phyloP scores from a whole-genome alignment of 1,139 yeast genomes.

The Williopsis jadinii region DNA sequence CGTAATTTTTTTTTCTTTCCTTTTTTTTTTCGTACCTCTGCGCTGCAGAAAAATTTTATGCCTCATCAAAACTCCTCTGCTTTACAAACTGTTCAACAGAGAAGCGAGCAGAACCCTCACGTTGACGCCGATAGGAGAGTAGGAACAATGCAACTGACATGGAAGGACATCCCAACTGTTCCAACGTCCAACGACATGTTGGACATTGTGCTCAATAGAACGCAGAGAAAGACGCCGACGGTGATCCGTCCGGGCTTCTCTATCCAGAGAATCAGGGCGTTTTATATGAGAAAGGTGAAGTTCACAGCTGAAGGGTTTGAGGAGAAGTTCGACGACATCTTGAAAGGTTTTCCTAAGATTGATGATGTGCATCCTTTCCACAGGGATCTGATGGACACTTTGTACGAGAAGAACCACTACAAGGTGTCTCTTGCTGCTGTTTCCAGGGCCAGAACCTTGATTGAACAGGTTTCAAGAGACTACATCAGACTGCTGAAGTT shows the following conservation, averaged over 20 bases:
- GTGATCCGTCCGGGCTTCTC: constrained; percentile 96
- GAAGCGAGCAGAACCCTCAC: no score
- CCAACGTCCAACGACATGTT: constrained; percentile 87
- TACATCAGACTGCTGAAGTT: constrained; percentile 88
- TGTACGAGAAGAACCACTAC: constrained; percentile 96
- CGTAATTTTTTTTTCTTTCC: neutral
- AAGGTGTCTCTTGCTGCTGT: constrained; percentile 95
- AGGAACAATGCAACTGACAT: constrained; percentile 76
- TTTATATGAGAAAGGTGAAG: constrained; percentile 95
- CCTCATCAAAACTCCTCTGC: no score
- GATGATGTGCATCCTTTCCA: constrained; percentile 98
- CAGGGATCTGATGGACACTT: constrained; percentile 93
- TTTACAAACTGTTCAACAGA: no score
- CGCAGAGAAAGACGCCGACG: constrained; percentile 98
- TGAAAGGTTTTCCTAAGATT: constrained; percentile 89
- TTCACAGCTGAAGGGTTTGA: constrained; percentile 93
- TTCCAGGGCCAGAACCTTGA: constrained; percentile 86
- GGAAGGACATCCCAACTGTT: constrained; percentile 97
- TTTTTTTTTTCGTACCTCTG: constrained; percentile 2
- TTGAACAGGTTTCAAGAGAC: constrained; percentile 95
- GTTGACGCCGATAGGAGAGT: no score
- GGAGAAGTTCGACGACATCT: constrained; percentile 81
- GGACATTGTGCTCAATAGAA: constrained; percentile 94
- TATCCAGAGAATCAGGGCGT: constrained; percentile 94
- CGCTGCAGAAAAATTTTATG: constrained; percentile 4